These are phyloP conservation scores for Teunomyces cretensis DNA, from an alignment of 805 yeast genomes.

Conservation along the genomic window DNA sequence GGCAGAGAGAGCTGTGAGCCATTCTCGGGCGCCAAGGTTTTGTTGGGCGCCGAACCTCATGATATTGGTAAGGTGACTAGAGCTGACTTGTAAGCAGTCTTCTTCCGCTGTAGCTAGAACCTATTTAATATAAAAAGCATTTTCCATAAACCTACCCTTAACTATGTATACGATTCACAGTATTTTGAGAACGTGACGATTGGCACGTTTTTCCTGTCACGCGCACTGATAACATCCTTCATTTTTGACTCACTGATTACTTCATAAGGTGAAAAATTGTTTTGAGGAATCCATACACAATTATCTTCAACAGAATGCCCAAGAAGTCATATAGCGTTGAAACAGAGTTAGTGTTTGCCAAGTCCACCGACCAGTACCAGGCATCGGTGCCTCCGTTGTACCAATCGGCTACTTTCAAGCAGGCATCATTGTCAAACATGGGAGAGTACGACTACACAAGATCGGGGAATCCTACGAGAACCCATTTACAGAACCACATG, in stretches of 20 bases:
- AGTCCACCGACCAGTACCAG: slow-evolving; percentile 65
- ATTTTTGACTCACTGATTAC: slow-evolving; percentile 2
- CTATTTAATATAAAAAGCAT: slow-evolving; percentile 1
- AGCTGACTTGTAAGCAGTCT: slow-evolving; percentile 52
- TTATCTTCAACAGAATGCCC: slow-evolving; percentile 4
- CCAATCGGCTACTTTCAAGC: slow-evolving; percentile 94
- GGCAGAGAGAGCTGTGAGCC: slow-evolving; percentile 80
- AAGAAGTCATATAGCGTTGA: slow-evolving; percentile 52
- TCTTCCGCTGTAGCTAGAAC: not conserved
- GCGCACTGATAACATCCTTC: slow-evolving; percentile 3
- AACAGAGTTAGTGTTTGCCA: slow-evolving; percentile 66
- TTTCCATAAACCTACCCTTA: not conserved
- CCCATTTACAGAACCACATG: slow-evolving; percentile 73
- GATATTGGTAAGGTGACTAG: slow-evolving; percentile 72
- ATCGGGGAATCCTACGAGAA: slow-evolving; percentile 92
- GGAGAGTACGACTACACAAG: slow-evolving; percentile 78
- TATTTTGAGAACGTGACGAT: not conserved
- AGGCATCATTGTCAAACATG: slow-evolving; percentile 66
- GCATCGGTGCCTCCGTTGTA: slow-evolving; percentile 87
- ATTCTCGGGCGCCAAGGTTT: slow-evolving; percentile 62
- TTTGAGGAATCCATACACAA: not conserved
- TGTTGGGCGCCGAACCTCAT: slow-evolving; percentile 59
- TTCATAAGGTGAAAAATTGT: not conserved
- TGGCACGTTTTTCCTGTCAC: not conserved
- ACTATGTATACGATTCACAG: too few relatives aligned